These are phyloP conservation scores for Lasiodiplodia theobromae DNA, from an alignment of 2,329 filamentous ascomycete genomes.

Conservation along the genomic window DNA sequence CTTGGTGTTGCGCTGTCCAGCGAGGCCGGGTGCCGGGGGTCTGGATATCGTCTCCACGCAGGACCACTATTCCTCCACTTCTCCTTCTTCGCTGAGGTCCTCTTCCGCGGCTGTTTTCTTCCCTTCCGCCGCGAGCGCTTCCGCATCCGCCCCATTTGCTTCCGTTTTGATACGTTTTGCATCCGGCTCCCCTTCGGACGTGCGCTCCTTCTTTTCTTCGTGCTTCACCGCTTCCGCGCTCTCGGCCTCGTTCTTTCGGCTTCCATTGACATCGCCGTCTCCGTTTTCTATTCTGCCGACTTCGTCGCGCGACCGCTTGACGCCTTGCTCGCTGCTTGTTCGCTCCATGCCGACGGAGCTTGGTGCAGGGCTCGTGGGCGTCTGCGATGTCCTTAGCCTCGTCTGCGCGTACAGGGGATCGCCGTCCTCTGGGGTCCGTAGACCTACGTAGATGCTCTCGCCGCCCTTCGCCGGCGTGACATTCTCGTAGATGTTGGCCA, in stretches of 20 bases:
- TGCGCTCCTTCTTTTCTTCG: slow-evolving; percentile 10
- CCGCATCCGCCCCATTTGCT: slow-evolving; percentile 21
- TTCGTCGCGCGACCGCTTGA: slow-evolving; percentile 34
- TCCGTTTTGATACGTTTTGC: slow-evolving; percentile 31
- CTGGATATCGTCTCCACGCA: slow-evolving; percentile 12
- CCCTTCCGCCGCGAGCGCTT: slow-evolving; percentile 14
- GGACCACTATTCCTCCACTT: slow-evolving; percentile 52
- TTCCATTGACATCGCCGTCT: slow-evolving; percentile 32
- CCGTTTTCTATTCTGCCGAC: slow-evolving; percentile 27
- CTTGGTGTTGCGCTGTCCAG: slow-evolving; percentile 11
- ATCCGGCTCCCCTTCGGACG: slow-evolving; percentile 22
- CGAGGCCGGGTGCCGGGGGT: not conserved
- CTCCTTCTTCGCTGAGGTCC: slow-evolving; percentile 54
- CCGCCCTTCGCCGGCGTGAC: slow-evolving; percentile 47
- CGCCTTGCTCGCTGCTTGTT: slow-evolving; percentile 38
- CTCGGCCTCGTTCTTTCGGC: slow-evolving; percentile 8
- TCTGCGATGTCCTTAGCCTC: slow-evolving; percentile 41
- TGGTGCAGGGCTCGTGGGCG: slow-evolving; percentile 33
- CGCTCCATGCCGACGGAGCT: slow-evolving; percentile 36
- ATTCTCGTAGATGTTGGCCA: slow-evolving; percentile 65
- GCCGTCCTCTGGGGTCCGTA: slow-evolving; percentile 49
- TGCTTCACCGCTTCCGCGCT: slow-evolving; percentile 15
- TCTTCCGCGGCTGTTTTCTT: slow-evolving; percentile 32
- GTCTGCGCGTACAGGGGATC: slow-evolving; percentile 39
- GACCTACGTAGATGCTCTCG: slow-evolving; percentile 56